Percentiles rank a stretch among this genome's conserved stretches.
These are phyloP conservation scores for Gossypium turneri DNA, from an alignment of 345 rosid genomes.

Conservation along the genomic window DNA sequence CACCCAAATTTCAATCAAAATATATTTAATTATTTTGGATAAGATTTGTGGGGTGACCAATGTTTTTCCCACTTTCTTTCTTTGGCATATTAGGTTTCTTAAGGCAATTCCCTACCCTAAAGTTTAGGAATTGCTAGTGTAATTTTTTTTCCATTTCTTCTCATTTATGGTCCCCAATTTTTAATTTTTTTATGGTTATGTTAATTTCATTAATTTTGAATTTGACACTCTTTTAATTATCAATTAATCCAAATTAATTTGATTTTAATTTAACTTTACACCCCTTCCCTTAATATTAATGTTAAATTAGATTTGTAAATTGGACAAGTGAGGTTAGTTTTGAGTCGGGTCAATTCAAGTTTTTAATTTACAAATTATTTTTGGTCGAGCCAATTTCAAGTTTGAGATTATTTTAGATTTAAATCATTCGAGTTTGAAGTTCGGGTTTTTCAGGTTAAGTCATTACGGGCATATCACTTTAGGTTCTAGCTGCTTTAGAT, in stretches of 20 bases:
- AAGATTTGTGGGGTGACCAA: not conserved
- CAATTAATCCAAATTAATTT: not conserved
- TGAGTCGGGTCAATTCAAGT: too few species aligned
- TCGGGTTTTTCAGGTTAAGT: too few species aligned
- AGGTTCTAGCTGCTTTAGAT: too few species aligned
- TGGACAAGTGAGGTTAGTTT: too few species aligned
- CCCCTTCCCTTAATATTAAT: conserved; percentile 25
- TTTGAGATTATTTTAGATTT: too few species aligned
- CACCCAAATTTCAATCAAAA: conserved; percentile 16
- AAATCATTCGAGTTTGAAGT: too few species aligned
- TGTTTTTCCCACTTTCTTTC: conserved; percentile 11
- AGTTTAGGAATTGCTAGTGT: not conserved
- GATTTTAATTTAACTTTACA: conserved; percentile 12
- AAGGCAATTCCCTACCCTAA: conserved; percentile 8
- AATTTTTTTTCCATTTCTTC: not conserved
- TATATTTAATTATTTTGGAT: conserved; percentile 18
- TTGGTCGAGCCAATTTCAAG: too few species aligned
- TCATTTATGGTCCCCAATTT: conserved; percentile 5
- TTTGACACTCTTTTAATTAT: too few species aligned
- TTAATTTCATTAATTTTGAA: too few species aligned
- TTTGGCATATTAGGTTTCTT: conserved; percentile 9
- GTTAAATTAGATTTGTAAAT: not conserved
- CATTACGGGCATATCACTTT: too few species aligned
- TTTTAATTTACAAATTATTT: too few species aligned
- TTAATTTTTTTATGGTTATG: not conserved